Conservation (phyloP, 352 stramenopile species). For the Halophytophthora batemanensis region DNA sequence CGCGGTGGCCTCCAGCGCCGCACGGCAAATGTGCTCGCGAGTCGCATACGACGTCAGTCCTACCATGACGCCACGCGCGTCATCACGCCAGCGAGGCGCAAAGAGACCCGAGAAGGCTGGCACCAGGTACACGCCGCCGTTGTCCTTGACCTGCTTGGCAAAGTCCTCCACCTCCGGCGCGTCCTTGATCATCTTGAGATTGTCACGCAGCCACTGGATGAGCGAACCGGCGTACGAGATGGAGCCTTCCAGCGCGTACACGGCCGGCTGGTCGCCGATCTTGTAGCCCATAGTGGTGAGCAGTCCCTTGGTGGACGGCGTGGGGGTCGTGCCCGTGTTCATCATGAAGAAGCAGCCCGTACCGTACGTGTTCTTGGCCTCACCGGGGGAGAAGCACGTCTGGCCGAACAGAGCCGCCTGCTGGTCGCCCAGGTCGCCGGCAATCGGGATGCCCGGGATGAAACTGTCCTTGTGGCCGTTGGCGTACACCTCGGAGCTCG, state of each 20-base stretch:
- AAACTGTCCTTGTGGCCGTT: conserved; percentile 46
- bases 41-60: conserved; percentile 94
- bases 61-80: conserved; percentile 96
- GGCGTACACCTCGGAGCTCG: conserved; percentile 88
- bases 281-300: conserved; percentile 94
- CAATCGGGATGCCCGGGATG: conserved; percentile 89
- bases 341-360: conserved; percentile 99
- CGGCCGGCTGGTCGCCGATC: conserved; percentile 67
- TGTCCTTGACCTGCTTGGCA: conserved; percentile 86
- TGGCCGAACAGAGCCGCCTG: conserved; percentile 97
- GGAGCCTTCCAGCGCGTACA: conserved; percentile 97
- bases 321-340: conserved; percentile 94
- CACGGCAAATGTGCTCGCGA: conserved; percentile 94
- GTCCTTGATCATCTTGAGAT: conserved; percentile 93
- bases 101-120: conserved; percentile 97
- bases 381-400: conserved; percentile 92
- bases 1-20: conserved; percentile 94
- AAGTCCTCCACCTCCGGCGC: conserved; percentile 89
- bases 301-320: conserved; percentile 90
- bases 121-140: conserved; percentile 98
- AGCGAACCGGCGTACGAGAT: conserved; percentile 95
- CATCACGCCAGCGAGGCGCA: conserved; percentile 95
- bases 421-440: conserved; percentile 95
- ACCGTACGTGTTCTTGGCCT: conserved; percentile 99
- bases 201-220: conserved; percentile 99